Percentiles rank a stretch among this genome's conserved stretches.
phyloP scores from a whole-genome alignment of 2,329 filamentous ascomycete genomes.

The Claviceps humidiphila region DNA sequence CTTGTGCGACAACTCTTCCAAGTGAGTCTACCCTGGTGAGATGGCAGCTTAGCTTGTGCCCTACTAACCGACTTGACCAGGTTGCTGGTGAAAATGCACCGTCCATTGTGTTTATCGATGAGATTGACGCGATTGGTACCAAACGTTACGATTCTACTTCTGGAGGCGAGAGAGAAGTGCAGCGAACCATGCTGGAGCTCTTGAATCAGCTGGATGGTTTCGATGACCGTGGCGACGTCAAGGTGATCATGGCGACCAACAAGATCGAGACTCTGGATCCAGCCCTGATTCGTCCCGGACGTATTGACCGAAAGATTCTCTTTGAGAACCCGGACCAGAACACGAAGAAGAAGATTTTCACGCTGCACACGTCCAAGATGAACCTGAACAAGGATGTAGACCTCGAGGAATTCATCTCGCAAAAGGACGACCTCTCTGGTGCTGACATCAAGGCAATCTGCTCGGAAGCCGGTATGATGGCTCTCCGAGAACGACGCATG shows the following conservation, averaged over 20 bases:
- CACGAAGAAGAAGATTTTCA: conserved; percentile 96
- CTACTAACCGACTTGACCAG: conserved; percentile 23
- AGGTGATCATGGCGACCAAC: conserved; percentile 99
- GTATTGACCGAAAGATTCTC: conserved; percentile 95
- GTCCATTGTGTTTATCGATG: conserved; percentile 97
- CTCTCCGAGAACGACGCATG: conserved; percentile 89
- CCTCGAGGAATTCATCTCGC: conserved; percentile 92
- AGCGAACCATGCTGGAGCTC: conserved; percentile 96
- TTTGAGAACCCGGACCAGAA: conserved; percentile 64
- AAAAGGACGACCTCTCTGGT: conserved; percentile 94
- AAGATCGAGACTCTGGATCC: conserved; percentile 98
- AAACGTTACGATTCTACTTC: conserved; percentile 98
- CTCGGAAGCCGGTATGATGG: conserved; percentile 90
- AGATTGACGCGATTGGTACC: conserved; percentile 97
- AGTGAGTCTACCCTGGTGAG: conserved; percentile 26
- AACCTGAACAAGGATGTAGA: conserved; percentile 93
- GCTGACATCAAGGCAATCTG: conserved; percentile 99
- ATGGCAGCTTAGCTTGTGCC: background rate
- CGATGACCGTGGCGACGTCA: conserved; percentile 96
- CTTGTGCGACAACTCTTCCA: conserved; percentile 93
- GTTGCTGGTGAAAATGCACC: conserved; percentile 93
- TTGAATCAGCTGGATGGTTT: conserved; percentile 98
- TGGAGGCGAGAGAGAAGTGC: conserved; percentile 91
- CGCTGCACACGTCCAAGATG: conserved; percentile 97
- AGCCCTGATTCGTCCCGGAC: conserved; percentile 86